phyloP scores from a whole-genome alignment of 345 rosid genomes.

The Murraya paniculata region DNA sequence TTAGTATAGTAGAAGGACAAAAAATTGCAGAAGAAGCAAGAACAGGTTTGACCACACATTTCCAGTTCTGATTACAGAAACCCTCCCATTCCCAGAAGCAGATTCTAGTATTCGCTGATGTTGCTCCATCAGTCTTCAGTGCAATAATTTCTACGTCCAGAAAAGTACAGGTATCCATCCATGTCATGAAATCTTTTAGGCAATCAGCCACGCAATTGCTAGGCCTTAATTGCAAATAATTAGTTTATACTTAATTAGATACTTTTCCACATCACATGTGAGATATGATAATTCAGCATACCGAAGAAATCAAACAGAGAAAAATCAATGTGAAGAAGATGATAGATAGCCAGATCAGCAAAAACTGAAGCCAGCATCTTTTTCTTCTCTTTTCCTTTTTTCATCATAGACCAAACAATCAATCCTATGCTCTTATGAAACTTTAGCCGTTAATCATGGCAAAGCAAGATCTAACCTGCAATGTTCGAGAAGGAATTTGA shows the following conservation, averaged over 20 bases:
- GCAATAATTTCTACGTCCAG: neutral
- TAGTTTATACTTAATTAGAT: neutral
- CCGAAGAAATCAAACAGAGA: neutral
- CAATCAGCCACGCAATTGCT: neutral
- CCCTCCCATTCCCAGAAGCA: neutral
- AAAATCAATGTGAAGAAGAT: conserved; percentile 5
- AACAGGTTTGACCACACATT: neutral
- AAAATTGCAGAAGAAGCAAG: neutral
- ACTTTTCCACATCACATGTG: neutral
- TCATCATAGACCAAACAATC: conserved; percentile 4
- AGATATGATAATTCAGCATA: neutral
- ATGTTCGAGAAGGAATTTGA: conserved; percentile 55
- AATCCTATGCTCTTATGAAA: neutral
- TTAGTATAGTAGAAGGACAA: neutral
- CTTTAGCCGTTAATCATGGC: conserved; percentile 3
- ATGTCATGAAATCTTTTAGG: neutral
- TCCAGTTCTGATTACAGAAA: neutral
- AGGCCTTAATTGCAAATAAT: neutral
- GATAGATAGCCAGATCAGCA: neutral
- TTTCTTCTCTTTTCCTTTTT: neutral
- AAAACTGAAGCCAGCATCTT: neutral
- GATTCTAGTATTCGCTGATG: neutral
- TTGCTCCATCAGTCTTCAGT: neutral
- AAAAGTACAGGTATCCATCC: neutral
- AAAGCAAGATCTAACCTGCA: conserved; percentile 48